Evolutionary conservation across 805 yeast genomes (phyloP), one percentile per base, ranked within the genome.

Genomic region (Danielozyma ontarioensis): DNA sequence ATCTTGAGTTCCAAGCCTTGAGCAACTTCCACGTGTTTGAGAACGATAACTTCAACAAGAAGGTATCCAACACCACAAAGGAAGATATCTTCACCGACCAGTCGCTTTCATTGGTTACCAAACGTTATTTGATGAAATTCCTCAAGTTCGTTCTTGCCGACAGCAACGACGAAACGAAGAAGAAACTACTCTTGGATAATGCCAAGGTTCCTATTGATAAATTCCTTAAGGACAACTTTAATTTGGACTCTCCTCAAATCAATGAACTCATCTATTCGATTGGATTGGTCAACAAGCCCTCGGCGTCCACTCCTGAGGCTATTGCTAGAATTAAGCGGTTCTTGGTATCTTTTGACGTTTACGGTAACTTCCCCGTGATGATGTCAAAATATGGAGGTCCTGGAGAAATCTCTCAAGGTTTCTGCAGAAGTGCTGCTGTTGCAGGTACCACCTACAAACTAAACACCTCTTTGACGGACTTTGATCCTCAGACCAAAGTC

Each of bases 361-460:
- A 89, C 57, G 98, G 98, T 11, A 83, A 78, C 42, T 90, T 93
- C 70, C 97, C 98, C 2, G 94, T 85, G 10, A 70, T 90, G 65
- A 81, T 81, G 48, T 83, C 95, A 32, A 90, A 87, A 66, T 90
- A 80, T 61, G 98, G 97, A 36, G 94, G 96, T 2, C 89, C 95
- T 0, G 96, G 97, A 33, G 98, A 90, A 60, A 67, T 90, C 17
- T 80, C 95, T 12, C 98, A 90, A 63, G 98, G 97, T 2, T 90
- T 93, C 59, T 90, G 97, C 62, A 74, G 98, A 48, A 83, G 95
- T 37, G 97, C 97, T 3, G 98, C 98, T 11, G 97, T 90, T 41
- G 97, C 93, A 13, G 97, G 97, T 34, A 83, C 97, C 34, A 86
- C 94, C 22, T 90, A 93, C 62, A 87, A 88, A 57, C 68, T 90